Percentiles rank a stretch among this genome's conserved stretches.
Evolutionary conservation across 805 yeast species (phyloP).

Genomic region (Metschnikowia proteae): DNA sequence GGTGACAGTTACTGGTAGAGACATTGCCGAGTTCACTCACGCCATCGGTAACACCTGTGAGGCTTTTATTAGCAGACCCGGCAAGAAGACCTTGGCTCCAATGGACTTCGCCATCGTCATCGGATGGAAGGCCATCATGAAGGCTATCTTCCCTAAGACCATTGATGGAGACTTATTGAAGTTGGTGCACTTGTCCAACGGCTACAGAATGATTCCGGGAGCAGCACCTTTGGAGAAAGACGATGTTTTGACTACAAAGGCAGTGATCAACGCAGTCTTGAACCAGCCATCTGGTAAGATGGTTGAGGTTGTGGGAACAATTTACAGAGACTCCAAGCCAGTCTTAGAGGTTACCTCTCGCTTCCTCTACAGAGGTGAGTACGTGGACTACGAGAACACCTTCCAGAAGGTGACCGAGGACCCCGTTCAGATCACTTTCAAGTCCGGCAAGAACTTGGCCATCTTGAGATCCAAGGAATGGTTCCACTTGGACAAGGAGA

Average conservation of each 20-base stretch:
- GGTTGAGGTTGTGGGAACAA: slow-evolving; percentile 91
- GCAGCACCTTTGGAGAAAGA: slow-evolving; percentile 86
- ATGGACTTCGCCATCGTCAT: slow-evolving; percentile 99
- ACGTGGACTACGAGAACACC: slow-evolving; percentile 84
- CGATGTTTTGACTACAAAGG: slow-evolving; percentile 77
- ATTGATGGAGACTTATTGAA: slow-evolving; percentile 95
- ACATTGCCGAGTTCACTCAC: slow-evolving; percentile 88
- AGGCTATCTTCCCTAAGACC: slow-evolving; percentile 93
- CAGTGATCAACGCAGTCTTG: slow-evolving; percentile 81
- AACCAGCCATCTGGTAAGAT: slow-evolving; percentile 92
- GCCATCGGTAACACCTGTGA: slow-evolving; percentile 97
- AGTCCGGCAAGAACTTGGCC: slow-evolving; percentile 83
- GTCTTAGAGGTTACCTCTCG: slow-evolving; percentile 93
- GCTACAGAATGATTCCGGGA: slow-evolving; percentile 89
- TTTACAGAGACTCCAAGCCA: slow-evolving; percentile 69
- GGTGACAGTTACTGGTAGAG: slow-evolving; percentile 65
- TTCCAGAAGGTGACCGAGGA: slow-evolving; percentile 85
- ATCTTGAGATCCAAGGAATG: slow-evolving; percentile 94
- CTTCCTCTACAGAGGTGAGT: slow-evolving; percentile 94
- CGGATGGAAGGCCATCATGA: slow-evolving; percentile 98
- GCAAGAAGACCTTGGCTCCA: slow-evolving; percentile 85
- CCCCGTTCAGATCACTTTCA: slow-evolving; percentile 74
- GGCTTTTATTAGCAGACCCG: slow-evolving; percentile 86
- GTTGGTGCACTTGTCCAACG: slow-evolving; percentile 91
- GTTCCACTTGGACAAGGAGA: slow-evolving; percentile 77